Evolutionary conservation across 768 basidiomycete species (phyloP), one percentile per base, ranked within the genome.

Genomic region (Coprinopsis cinerea): DNA sequence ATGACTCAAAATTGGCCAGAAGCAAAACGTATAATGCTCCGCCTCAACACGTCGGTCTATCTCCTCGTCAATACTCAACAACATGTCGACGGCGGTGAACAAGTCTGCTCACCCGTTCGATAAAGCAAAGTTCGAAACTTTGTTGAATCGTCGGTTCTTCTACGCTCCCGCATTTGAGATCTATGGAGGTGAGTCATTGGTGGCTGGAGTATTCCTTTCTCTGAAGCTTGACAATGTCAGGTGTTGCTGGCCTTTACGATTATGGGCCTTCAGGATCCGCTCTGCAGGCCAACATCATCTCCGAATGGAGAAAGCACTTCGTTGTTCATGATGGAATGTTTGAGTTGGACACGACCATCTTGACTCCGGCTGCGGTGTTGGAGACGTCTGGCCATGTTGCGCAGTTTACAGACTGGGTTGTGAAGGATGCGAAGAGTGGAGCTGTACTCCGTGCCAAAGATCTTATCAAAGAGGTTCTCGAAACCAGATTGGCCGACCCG

Each of bases 381-480:
- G 94, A 96, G 67, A 84, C 95, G 0, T 97, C 93, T 27, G 94
- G 96, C 24, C 96, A 98, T 69, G 95, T 98, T 53, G 94, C 93
- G 36, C 82, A 94, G 57, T 99, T 98, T 63, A 90, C 95, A 3
- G 96, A 99, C 64, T 99, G 94, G 95, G 98, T 97, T 94, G 90
- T 92, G 61, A 96, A 95, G 72, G 95, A 98, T 59, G 72, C 74
- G 22, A 83, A 90, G 72, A 94, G 88, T n/a, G 92, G 93, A 39
- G 93, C 98, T 60, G 94, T 98, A 42, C 82, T 96, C 59, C 85
- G 95, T 39, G 95, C 95, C 22, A 94, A 98, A 65, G 95, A 97
- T 67, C 79, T 98, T 15, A 92, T 97, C 55, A 92, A 93, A 65
- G 85, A 73, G 57, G 94, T 97, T 39, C 75, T 98, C 39, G 88